Evolutionary conservation across 2,329 filamentous ascomycete genomes (phyloP).

Genomic region (Aspergillus sp.): DNA sequence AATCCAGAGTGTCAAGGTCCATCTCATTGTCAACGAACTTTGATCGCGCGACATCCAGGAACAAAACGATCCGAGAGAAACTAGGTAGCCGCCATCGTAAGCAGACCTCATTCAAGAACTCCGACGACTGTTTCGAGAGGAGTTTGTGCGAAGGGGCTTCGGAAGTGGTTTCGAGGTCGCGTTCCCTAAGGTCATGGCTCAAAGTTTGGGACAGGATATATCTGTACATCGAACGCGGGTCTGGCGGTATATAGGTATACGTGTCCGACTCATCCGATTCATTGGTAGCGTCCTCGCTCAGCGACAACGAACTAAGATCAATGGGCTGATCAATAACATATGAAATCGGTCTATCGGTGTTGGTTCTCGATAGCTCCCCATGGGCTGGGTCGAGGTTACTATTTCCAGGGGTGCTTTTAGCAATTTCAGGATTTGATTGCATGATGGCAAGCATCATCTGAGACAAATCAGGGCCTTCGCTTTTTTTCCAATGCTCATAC

Average conservation of each 20-base stretch:
- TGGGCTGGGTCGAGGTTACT: conserved; percentile 42
- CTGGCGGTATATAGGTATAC: conserved; percentile 87
- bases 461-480: conserved; percentile 81
- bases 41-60: conserved; percentile 80
- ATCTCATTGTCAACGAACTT: conserved; percentile 85
- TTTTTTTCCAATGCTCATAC: conserved; percentile 86
- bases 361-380: conserved; percentile 47
- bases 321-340: conserved; percentile 67
- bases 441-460: conserved; percentile 93
- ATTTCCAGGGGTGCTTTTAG: conserved; percentile 68
- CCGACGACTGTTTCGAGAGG: conserved; percentile 73
- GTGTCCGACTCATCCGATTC: conserved; percentile 51
- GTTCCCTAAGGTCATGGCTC: conserved; percentile 58
- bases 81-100: conserved; percentile 86
- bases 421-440: conserved; percentile 79
- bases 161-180: conserved; percentile 51
- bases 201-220: conserved; percentile 77
- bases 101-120: conserved; percentile 81
- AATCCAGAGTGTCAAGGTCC: conserved; percentile 75
- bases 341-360: conserved; percentile 49
- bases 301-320: conserved; percentile 58
- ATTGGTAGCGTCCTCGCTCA: conserved; percentile 50
- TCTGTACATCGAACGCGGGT: conserved; percentile 79
- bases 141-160: conserved; percentile 53
- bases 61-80: conserved; percentile 73